Base-by-base conservation (phyloP, 371 early-diverging fungal species). In the Mortierella sp. region DNA sequence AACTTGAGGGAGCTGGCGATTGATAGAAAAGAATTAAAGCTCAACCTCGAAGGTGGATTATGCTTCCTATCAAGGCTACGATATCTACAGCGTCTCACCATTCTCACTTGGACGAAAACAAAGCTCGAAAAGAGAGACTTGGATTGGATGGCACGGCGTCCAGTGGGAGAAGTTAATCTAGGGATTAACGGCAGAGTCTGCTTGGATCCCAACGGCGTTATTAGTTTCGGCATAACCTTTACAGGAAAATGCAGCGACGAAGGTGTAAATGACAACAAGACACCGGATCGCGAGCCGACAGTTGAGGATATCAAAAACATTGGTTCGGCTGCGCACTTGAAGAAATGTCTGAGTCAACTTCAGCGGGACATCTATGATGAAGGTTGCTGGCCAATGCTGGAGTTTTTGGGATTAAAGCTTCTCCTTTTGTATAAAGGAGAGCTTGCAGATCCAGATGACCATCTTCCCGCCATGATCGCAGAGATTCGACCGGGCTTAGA, bases 21-120 rank as follows among this genome's bases (percentile, higher is more conserved):
- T 10, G 23, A 42, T 26, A 23, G 71, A 2, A 17, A n/a, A 19
- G 17, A 22, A 28, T 37, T 71, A 19, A 29, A 59, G 10, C 23
- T 71, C 60, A 59, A 58, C 9, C 37, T 64, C 26, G 57, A 57
- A 3, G 57, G 64, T 0, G 70, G 64, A 15, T 9, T 65, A 17
- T 71, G 71, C 19, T 17, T 71, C 29, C 42, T 71, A 60, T 47
- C 71, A 23, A 59, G 71, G 3, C 3, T 71, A 42, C 57, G 26
- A 9, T 47, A 65, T 31, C 35, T 71, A 23, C 65, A 71, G 10
- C 26, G 45, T 3, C 34, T 71, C 43, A 71, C 31, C 23, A 60
- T 71, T 17, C 42, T 34, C 55, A 71, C 69, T 2, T 28, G 31
- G 34, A 65, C 71, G 1, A n/a, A 42, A 32, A 49, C 42, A 12